Evolutionary conservation across 169 alveolate species (phyloP).

Genomic region (Plasmodium relictum): DNA sequence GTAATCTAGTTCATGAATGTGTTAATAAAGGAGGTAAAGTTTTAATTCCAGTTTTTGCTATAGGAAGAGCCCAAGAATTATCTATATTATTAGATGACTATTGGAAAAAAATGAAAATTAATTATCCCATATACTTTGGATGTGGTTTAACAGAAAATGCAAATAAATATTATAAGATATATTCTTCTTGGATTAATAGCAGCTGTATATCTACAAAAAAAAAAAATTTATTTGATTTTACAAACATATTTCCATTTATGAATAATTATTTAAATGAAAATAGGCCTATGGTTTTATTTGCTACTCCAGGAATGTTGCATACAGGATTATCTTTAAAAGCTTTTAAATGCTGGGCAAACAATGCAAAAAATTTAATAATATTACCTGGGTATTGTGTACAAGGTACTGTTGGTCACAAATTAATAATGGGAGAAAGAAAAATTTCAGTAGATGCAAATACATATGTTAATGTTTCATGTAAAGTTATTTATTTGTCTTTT

Average conservation of each 20-base stretch:
- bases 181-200: slow-evolving; percentile 95
- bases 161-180: slow-evolving; percentile 94
- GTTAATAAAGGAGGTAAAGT: slow-evolving; percentile 94
- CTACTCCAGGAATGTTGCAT: slow-evolving; percentile 99
- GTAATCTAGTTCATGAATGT: slow-evolving; percentile 92
- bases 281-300: slow-evolving; percentile 98
- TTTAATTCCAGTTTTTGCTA: slow-evolving; percentile 98
- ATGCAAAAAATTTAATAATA: slow-evolving; percentile 94
- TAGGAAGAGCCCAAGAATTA: slow-evolving; percentile 99
- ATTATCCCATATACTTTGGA: slow-evolving; percentile 96
- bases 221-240: slow-evolving; percentile 94
- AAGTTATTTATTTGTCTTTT: slow-evolving; percentile 96
- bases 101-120: slow-evolving; percentile 95
- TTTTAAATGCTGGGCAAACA: slow-evolving; percentile 96
- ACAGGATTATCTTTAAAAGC: slow-evolving; percentile 97
- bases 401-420: slow-evolving; percentile 97
- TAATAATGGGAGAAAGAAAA: slow-evolving; percentile 92
- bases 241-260: slow-evolving; percentile 94
- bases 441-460: slow-evolving; percentile 59
- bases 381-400: slow-evolving; percentile 99
- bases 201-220: slow-evolving; percentile 87
- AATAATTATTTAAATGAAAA: slow-evolving; percentile 90
- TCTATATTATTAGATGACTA: slow-evolving; percentile 96
- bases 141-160: slow-evolving; percentile 99
- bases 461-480: slow-evolving; percentile 92